These are phyloP conservation scores for Metarhizium album DNA, from an alignment of 2,329 filamentous ascomycete genomes.

Conservation along the genomic window DNA sequence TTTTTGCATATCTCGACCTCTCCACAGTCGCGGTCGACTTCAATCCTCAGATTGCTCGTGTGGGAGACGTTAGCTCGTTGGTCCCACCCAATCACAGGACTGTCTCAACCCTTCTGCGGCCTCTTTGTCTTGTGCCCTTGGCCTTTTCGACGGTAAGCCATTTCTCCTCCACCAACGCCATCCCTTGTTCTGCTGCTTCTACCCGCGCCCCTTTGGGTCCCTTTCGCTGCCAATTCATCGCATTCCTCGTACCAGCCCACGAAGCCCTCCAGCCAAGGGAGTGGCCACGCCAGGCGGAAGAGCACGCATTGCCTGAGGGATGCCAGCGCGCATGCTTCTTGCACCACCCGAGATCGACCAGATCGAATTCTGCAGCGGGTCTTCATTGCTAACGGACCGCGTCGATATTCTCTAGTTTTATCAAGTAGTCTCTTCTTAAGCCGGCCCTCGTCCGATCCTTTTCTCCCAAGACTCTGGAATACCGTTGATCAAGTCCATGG, in stretches of 20 bases:
- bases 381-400: constrained; percentile 21
- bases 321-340: constrained; percentile 10
- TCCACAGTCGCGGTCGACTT: constrained; percentile 33
- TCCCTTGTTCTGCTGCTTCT: background rate
- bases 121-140: constrained; percentile 22
- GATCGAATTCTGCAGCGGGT: constrained; percentile 7
- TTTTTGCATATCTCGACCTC: constrained; percentile 24
- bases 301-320: constrained; percentile 7
- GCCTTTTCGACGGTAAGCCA: constrained; percentile 42
- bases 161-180: constrained; percentile 15
- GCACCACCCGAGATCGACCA: constrained; percentile 13
- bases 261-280: constrained; percentile 20
- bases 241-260: constrained; percentile 17
- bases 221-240: constrained; percentile 13
- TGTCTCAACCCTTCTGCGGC: constrained; percentile 36
- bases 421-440: constrained; percentile 34
- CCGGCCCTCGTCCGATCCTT: constrained; percentile 34
- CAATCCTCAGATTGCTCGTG: constrained; percentile 32
- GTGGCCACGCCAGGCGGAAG: constrained; percentile 10
- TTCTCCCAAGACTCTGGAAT: constrained; percentile 22
- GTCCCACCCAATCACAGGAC: constrained; percentile 39
- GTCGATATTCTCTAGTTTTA: constrained; percentile 27
- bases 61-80: constrained; percentile 58
- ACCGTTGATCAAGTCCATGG: constrained; percentile 26
- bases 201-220: background rate